phyloP scores from a whole-genome alignment of 1,139 yeast species.

The Nadsonia starkeyi-henricii region DNA sequence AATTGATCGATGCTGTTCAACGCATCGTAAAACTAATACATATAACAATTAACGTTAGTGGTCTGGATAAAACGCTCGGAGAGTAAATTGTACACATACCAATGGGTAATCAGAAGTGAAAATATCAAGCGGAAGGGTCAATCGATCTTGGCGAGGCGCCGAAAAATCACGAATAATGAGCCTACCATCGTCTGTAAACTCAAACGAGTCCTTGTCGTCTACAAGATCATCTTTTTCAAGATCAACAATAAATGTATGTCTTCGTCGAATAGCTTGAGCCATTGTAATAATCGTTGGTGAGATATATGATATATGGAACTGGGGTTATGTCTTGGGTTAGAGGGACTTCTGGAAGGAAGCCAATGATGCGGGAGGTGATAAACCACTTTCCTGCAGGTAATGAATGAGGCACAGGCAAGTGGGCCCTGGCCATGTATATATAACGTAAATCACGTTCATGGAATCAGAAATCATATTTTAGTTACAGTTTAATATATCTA shows the following conservation, averaged over 20 bases:
- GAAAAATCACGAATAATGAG: conserved; percentile 8
- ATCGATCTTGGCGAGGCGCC: conserved; percentile 15
- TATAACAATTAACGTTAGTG: not conserved
- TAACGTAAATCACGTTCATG: too few relatives aligned
- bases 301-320: too few relatives aligned
- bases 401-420: too few relatives aligned
- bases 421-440: too few relatives aligned
- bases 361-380: too few relatives aligned
- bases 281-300: not conserved
- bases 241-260: conserved; percentile 16
- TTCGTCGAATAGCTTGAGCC: conserved; percentile 11
- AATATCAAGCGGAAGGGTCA: conserved; percentile 13
- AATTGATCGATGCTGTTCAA: conserved; percentile 7
- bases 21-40: conserved; percentile 2
- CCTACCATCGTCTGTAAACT: conserved; percentile 7
- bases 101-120: conserved; percentile 5
- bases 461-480: too few relatives aligned
- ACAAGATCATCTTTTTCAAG: conserved; percentile 12
- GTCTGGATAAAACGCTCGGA: not conserved
- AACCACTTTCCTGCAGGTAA: too few relatives aligned
- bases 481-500: too few relatives aligned
- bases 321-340: too few relatives aligned
- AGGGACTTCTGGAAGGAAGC: too few relatives aligned
- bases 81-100: too few relatives aligned
- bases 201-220: conserved; percentile 4